These are phyloP conservation scores for Phytopythium delawarense DNA, from an alignment of 352 stramenopile genomes.

Conservation along the genomic window DNA sequence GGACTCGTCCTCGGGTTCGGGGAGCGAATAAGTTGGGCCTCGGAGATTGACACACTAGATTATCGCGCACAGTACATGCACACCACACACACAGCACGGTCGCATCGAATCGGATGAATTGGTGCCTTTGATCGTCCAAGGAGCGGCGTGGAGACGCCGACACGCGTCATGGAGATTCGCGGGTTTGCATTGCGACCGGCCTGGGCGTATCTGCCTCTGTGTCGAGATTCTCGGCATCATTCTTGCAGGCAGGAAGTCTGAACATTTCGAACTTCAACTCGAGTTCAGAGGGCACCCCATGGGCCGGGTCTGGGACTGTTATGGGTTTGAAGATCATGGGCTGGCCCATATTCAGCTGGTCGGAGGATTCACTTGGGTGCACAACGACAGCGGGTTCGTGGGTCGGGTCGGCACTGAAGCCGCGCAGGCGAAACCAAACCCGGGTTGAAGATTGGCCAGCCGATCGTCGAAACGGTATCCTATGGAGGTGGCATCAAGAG, in stretches of 20 bases:
- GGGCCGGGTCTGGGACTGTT: background rate
- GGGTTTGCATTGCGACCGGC: background rate
- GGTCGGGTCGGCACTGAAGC: background rate
- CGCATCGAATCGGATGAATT: background rate
- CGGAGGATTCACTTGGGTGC: background rate
- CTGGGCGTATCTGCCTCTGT: too few relatives aligned
- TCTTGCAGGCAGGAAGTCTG: too few relatives aligned
- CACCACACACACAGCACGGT: background rate
- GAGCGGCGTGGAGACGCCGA: background rate
- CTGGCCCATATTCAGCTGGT: conserved; percentile 1
- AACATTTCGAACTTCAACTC: too few relatives aligned
- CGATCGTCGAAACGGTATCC: too few relatives aligned
- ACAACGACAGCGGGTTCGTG: background rate
- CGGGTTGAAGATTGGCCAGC: conserved; percentile 3
- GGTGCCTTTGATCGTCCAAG: background rate
- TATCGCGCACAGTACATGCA: background rate
- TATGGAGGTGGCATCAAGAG: too few relatives aligned
- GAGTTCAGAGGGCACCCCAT: background rate
- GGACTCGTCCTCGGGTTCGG: conserved; percentile 7
- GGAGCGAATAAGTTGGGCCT: background rate
- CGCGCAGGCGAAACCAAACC: background rate
- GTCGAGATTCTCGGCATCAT: too few relatives aligned
- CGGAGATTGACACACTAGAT: background rate
- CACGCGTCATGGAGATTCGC: background rate
- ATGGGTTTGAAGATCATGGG: background rate